Conservation (phyloP, 2,329 filamentous ascomycete species). For the Paraphoma sp. region DNA sequence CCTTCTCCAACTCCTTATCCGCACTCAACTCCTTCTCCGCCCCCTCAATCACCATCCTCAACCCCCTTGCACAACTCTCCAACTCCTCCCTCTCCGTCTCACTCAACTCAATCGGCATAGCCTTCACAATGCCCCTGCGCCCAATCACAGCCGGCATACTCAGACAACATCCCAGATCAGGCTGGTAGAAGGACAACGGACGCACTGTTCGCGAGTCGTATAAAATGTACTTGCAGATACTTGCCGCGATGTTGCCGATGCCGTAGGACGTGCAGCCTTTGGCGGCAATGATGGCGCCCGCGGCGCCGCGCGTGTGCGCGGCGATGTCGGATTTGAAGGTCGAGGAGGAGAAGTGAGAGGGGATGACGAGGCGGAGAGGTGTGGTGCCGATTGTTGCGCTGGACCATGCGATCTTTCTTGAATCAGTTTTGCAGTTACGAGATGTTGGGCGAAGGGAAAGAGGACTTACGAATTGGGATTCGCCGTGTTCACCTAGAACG, state of each 20-base stretch:
- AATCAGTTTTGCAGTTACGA: neutral
- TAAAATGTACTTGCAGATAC: conserved; percentile 59
- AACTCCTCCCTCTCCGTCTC: conserved; percentile 43
- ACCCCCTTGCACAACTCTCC: conserved; percentile 42
- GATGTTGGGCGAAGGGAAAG: neutral
- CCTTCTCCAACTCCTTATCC: conserved; percentile 34
- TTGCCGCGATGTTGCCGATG: conserved; percentile 56
- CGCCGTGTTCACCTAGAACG: conserved; percentile 59
- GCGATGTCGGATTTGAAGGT: conserved; percentile 48
- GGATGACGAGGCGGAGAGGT: conserved; percentile 47
- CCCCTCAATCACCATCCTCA: conserved; percentile 46
- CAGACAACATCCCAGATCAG: conserved; percentile 57
- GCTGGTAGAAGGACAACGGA: conserved; percentile 58
- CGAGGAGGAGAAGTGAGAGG: conserved; percentile 20
- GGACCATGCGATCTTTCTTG: conserved; percentile 53
- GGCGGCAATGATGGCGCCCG: conserved; percentile 55
- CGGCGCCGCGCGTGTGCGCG: conserved; percentile 55
- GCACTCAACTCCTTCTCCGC: conserved; percentile 45
- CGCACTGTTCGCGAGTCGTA: conserved; percentile 56
- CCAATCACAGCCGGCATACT: conserved; percentile 59
- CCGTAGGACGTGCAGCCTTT: conserved; percentile 61
- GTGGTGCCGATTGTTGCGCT: conserved; percentile 52
- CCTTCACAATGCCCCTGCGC: conserved; percentile 53
- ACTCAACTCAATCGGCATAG: conserved; percentile 44
- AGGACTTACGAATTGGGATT: conserved; percentile 52